Conservation (phyloP, 768 basidiomycete genomes). For the Cystobasidium tubakii region DNA sequence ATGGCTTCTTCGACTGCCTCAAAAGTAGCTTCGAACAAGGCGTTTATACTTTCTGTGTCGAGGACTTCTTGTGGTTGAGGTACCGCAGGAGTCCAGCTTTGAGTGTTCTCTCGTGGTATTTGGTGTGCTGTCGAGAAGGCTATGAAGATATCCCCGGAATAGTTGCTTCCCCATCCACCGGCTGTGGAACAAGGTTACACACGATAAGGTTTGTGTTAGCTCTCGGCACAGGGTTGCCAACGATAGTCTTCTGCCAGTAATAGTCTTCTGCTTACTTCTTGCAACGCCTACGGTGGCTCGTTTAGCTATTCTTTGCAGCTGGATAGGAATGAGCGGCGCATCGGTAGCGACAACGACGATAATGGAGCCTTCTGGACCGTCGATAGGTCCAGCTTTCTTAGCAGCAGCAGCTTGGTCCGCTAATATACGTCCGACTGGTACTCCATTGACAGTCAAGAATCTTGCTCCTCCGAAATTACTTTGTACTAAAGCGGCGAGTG, state of each 20-base stretch:
- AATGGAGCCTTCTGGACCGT: conserved; percentile 31
- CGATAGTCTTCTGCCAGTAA: too few relatives aligned
- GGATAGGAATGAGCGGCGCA: conserved; percentile 34
- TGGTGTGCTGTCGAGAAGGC: conserved; percentile 34
- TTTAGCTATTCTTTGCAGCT: conserved; percentile 29
- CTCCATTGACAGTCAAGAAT: conserved; percentile 33
- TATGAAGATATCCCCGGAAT: conserved; percentile 34
- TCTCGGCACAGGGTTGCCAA: too few relatives aligned
- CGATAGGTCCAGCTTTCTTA: conserved; percentile 1
- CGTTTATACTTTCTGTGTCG: conserved; percentile 35
- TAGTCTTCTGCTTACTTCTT: conserved; percentile 5
- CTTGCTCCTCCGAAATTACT: conserved; percentile 31
- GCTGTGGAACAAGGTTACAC: neutral
- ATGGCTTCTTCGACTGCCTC: conserved; percentile 36
- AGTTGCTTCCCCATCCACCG: conserved; percentile 34
- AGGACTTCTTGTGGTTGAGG: conserved; percentile 21
- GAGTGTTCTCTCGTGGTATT: conserved; percentile 35
- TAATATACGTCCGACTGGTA: conserved; percentile 29
- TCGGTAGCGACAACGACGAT: conserved; percentile 34
- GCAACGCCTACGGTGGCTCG: conserved; percentile 29
- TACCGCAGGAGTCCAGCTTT: conserved; percentile 31
- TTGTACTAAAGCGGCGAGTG: conserved; percentile 31
- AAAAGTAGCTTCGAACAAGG: conserved; percentile 23
- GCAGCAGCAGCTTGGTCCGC: conserved; percentile 17
- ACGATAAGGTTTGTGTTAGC: too few relatives aligned